Base-by-base conservation (phyloP, 192 early-diverging fungal species). In the Backusella australiensis region DNA sequence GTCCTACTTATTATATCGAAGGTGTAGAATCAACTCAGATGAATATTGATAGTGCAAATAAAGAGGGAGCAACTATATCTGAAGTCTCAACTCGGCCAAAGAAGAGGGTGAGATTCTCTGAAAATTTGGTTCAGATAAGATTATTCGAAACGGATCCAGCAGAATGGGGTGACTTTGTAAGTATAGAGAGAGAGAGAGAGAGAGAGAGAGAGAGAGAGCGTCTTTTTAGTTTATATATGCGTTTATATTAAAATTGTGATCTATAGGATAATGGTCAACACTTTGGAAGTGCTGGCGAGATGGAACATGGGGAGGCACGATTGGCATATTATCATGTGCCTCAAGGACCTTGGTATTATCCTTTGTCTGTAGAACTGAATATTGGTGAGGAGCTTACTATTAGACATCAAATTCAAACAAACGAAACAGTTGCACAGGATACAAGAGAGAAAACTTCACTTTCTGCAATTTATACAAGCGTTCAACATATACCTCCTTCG, bases 391-490 rank as follows among this genome's bases (percentile, higher is more conserved):
- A 69, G 11, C 68, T 38, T 38, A 38, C 35, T 21, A 39, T 23
- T 12, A 35, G 35, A 26, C 19, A 41, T 4, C 68, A 36, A 23
- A 35, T 69, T 4, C 35, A 38, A 36, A 69, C 72, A 9, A 1
- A 19, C 14, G 53, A 74, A 65, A 38, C 49, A 0, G 4, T 5
- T 17, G 49, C 72, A 6, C 52, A 52, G 36, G 77, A 78, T 1
- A 32, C 71, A 17, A 53, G 77, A 38, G 77, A 78, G 14, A 52
- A 63, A 5, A 49, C 41, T 0, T 63, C 49, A 4, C 34, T 78
- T 8, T 71, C 77, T 19, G 77, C 77, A 14, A 66, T 78, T n/a
- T 78, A 78, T 23, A 67, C 70, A 17, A 78, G 29, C 38, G 65
- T 26, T 34, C 35, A 29, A n/a, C 77, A 78, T 67, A 78, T 78